A percentile compares a stretch with the other conserved stretches of the same genome.
These are phyloP conservation scores for Boletus vinaceobasis DNA, from an alignment of 768 basidiomycete genomes.

Conservation along the genomic window DNA sequence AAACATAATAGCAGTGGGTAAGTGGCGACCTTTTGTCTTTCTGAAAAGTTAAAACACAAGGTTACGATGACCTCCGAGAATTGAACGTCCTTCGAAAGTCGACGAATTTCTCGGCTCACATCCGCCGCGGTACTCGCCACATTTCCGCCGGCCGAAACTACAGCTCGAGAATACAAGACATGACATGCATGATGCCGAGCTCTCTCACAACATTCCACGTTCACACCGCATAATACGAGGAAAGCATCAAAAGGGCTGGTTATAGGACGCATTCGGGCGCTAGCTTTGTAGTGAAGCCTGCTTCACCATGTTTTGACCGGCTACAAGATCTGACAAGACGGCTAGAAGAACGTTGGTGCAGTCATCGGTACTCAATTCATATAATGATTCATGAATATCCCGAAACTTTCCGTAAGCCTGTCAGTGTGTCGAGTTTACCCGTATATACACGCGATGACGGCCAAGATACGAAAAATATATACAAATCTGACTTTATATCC, in stretches of 20 bases:
- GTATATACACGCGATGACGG: too few species aligned
- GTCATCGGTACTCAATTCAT: background rate
- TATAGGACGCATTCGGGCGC: background rate
- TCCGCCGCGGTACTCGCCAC: background rate
- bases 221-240: background rate
- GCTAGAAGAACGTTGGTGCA: too few species aligned
- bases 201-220: background rate
- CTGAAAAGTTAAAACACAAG: background rate
- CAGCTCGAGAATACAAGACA: background rate
- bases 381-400: background rate
- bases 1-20: background rate
- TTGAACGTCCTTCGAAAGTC: background rate
- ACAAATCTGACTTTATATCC: too few species aligned
- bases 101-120: background rate
- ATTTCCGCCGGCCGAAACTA: background rate
- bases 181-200: background rate
- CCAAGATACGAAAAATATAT: too few species aligned
- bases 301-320: background rate
- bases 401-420: background rate
- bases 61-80: too few species aligned
- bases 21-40: background rate
- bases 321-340: too few species aligned
- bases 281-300: background rate
- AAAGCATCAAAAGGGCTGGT: background rate
- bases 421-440: background rate